A percentile compares a stretch with the other conserved stretches of the same genome.
Conservation (phyloP, 257 asterid species). For the Gentiana macrophylla region DNA sequence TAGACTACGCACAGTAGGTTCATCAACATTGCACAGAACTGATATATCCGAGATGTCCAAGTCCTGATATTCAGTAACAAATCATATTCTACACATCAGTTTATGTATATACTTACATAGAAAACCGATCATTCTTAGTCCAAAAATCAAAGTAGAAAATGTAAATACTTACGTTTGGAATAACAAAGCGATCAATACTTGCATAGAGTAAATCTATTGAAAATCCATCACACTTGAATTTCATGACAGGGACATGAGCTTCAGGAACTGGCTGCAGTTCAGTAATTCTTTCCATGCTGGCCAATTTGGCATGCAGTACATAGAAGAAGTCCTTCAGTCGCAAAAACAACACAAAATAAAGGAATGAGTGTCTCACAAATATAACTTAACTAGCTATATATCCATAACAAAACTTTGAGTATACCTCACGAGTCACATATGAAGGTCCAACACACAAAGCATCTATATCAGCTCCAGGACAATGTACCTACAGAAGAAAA, state of each 20-base stretch:
- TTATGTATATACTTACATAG: too few species aligned
- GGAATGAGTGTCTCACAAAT: background rate
- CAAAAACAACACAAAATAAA: constrained; percentile 10
- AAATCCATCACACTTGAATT: constrained; percentile 83
- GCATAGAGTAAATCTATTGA: constrained; percentile 91
- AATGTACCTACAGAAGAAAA: constrained; percentile 19
- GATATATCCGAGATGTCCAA: constrained; percentile 75
- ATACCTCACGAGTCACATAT: constrained; percentile 31
- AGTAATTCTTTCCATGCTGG: constrained; percentile 57
- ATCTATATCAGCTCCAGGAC: constrained; percentile 37
- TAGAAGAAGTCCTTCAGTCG: constrained; percentile 74
- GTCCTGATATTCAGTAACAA: constrained; percentile 32
- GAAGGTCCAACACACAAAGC: constrained; percentile 34
- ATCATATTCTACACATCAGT: too few species aligned
- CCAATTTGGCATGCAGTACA: constrained; percentile 55
- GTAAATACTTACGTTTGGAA: constrained; percentile 63
- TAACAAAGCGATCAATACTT: constrained; percentile 72
- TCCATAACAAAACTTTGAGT: background rate
- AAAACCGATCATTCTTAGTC: too few species aligned
- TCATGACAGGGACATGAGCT: constrained; percentile 94
- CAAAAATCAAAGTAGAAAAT: background rate
- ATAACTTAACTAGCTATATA: background rate
- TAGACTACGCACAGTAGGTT: constrained; percentile 84
- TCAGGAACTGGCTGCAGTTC: constrained; percentile 92
- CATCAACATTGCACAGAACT: constrained; percentile 70